Evolutionary conservation across 1,284 basidiomycete species (phyloP), one percentile per base, ranked within the genome.

Genomic region (Moesziomyces globuligerus): DNA sequence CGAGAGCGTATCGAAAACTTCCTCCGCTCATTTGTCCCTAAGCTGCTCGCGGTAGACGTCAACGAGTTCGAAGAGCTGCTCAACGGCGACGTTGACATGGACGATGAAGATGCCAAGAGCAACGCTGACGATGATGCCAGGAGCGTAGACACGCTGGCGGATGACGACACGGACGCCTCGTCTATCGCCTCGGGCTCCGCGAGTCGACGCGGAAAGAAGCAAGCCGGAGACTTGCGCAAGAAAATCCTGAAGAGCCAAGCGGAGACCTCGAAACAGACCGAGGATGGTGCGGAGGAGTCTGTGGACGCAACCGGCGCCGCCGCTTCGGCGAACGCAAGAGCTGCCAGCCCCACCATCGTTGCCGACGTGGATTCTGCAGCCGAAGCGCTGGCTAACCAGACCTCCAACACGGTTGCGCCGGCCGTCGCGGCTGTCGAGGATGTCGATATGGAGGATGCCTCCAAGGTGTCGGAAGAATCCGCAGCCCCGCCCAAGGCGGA

Each of bases 1-100:
- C 88, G 93, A 46, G 88, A 91, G 53, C 86, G 88, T 44, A 89
- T 97, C 52, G 94, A 97, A 82, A 86, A 87, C 42, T 94, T 95
- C 84, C 85, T 98, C 44, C 88, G 91, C 28, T 85, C 88, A 18
- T 94, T 98, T 82, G 86, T 98, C 43, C 93, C 93, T 2, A 84
- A 89, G 38, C 86, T 98, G 37, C 92, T 90, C 85, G 89, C 89
- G 86, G 87, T 89, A 75, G 87, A 90, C 36, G 86, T 87, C 24
- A 87, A 88, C 17, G 92, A 69, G 24, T 74, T 80, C 29, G 71
- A 71, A 11, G 69, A 79, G 59, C 65, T 74, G 20, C 57, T 80
- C 42, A 64, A 65, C 37, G 72, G 73, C 29, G 71, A 73, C 34
- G 60, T 59, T 23, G 74, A 69, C 17, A 41, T 57, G 18, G 70